These are phyloP conservation scores for Arabidopsis hybrid DNA, from an alignment of 441 rosid species.

Conservation along the genomic window DNA sequence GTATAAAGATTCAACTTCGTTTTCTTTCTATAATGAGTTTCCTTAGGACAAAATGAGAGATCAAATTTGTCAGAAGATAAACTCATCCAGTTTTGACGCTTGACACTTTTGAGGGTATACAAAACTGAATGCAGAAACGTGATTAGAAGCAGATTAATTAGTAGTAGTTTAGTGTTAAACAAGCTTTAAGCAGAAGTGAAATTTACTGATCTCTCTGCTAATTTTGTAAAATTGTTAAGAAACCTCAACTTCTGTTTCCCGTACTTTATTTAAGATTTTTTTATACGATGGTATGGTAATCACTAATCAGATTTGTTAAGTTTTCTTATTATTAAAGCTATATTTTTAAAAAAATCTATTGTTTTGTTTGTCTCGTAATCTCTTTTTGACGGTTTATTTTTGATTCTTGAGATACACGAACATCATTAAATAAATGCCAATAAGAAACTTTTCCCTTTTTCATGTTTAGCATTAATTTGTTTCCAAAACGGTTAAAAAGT, in stretches of 20 bases:
- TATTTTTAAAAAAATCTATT: too few relatives aligned
- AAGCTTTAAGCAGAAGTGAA: neutral
- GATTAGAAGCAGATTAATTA: neutral
- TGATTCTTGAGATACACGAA: constrained; percentile 36
- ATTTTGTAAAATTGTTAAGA: neutral
- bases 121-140: neutral
- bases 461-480: neutral
- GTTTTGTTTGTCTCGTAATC: neutral
- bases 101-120: neutral
- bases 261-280: neutral
- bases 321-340: too few relatives aligned
- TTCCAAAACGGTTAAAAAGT: neutral
- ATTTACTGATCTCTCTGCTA: neutral
- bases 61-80: neutral
- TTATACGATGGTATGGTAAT: neutral
- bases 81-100: neutral
- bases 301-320: neutral
- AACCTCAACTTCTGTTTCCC: neutral
- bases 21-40: neutral
- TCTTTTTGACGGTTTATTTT: constrained; percentile 7
- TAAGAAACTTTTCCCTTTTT: neutral
- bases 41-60: neutral
- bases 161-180: neutral
- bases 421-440: constrained; percentile 28
- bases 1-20: neutral